Evolutionary conservation across 2,329 filamentous ascomycete species (phyloP).

Genomic region (Daldinia eschscholtzii): DNA sequence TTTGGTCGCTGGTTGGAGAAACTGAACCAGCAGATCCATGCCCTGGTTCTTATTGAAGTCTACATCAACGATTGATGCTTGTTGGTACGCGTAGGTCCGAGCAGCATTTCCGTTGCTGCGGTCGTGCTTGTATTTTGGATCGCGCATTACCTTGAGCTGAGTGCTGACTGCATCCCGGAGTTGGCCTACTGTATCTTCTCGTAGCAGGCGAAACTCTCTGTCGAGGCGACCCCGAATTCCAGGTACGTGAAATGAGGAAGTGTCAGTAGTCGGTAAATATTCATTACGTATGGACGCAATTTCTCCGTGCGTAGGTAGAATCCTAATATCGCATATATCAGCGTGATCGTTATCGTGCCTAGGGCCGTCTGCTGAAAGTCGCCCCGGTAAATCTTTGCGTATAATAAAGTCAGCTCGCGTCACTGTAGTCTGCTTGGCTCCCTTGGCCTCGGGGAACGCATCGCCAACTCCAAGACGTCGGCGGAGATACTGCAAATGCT

Average conservation of each 20-base stretch:
- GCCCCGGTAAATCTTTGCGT: slow-evolving; percentile 53
- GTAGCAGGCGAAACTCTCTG: slow-evolving; percentile 66
- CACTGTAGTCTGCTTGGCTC: slow-evolving; percentile 19
- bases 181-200: slow-evolving; percentile 68
- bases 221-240: slow-evolving; percentile 65
- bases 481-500: slow-evolving; percentile 52
- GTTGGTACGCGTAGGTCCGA: slow-evolving; percentile 56
- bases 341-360: slow-evolving; percentile 65
- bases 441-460: slow-evolving; percentile 27
- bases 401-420: slow-evolving; percentile 51
- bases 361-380: slow-evolving; percentile 50
- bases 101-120: slow-evolving; percentile 43
- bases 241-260: slow-evolving; percentile 55
- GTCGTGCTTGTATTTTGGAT: slow-evolving; percentile 35
- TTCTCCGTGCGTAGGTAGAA: slow-evolving; percentile 64
- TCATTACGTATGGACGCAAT: slow-evolving; percentile 58
- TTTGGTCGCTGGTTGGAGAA: slow-evolving; percentile 58
- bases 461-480: slow-evolving; percentile 52
- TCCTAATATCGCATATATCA: slow-evolving; percentile 61
- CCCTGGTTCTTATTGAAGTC: slow-evolving; percentile 51
- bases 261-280: slow-evolving; percentile 59
- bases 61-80: slow-evolving; percentile 34
- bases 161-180: slow-evolving; percentile 62
- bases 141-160: slow-evolving; percentile 54
- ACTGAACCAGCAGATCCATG: slow-evolving; percentile 59